Evolutionary conservation across 2,329 filamentous ascomycete species (phyloP), one percentile per base, ranked within the genome.

Genomic region (Endoconidiophora polonica): DNA sequence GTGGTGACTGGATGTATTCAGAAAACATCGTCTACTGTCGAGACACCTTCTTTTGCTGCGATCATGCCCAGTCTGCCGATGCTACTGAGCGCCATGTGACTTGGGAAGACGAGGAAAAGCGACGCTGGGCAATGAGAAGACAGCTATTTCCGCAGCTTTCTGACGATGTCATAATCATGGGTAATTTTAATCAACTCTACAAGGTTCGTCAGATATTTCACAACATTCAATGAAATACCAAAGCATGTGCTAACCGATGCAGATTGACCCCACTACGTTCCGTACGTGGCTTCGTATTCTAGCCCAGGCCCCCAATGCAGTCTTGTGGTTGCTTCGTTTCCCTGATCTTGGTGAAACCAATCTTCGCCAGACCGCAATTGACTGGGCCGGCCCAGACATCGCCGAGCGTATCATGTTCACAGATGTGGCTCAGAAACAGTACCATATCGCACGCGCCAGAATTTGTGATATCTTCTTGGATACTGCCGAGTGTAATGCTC

Each of bases 181-280:
- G 86, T 5, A 98, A 98, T 64, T 98, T 98, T 66, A 98, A 98
- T 61, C 91, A 98, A 63, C 71, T 98, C 29, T 98, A 98, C 68
- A 98, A 98, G 79, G 88, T 91, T 70, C 56, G 70, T 59, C 3
- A 5, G n/a, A 9, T 16, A 36, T 16, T 33, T 43, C 26, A 20
- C 5, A 29, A 23, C 18, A 10, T 22, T 42, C 4, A 33, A 33
- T 33, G 12, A 33, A 9, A 12, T 12, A 7, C 12, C 12, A 33
- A 10, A 12, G 12, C 29, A 33, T 29, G 12, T 24, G 18, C 49
- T 41, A 48, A 46, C 44, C 22, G 37, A 5, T 29, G 29, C 44
- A 94, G 87, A 96, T 98, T 65, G 91, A 98, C 58, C 91, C 91
- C 1, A 93, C 87, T 3, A 95, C 87, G 5, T 96, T 96, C 66